Evolutionary conservation across 192 early-diverging fungal genomes (phyloP).

Genomic region (Dissophora globulifera): DNA sequence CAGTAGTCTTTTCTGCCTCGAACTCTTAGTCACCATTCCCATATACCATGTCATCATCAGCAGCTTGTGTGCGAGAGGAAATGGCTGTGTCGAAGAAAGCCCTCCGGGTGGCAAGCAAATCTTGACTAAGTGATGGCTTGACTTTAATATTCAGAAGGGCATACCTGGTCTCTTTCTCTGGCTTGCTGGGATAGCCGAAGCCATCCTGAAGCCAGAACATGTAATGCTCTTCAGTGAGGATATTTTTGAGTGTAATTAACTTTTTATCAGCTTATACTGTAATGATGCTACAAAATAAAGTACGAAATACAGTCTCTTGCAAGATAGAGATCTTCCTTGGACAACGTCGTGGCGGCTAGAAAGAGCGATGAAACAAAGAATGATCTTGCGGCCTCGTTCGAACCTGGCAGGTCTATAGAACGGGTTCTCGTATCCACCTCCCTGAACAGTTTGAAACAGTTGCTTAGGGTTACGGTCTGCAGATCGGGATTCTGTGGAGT

Average conservation of each 20-base stretch:
- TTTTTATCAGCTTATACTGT: constrained; percentile 7
- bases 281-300: too few species aligned
- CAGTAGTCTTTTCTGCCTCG: background rate
- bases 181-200: constrained; percentile 10
- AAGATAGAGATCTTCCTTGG: constrained; percentile 18
- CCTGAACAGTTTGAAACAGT: background rate
- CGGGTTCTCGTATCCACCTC: constrained; percentile 2
- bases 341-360: constrained; percentile 9
- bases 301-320: too few species aligned
- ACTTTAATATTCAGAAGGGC: constrained; percentile 11
- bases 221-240: constrained; percentile 1
- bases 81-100: constrained; percentile 12
- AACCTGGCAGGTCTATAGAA: background rate
- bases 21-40: background rate
- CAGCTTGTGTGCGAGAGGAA: too few species aligned
- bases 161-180: constrained; percentile 10
- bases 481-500: constrained; percentile 8
- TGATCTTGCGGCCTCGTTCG: constrained; percentile 25
- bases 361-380: constrained; percentile 12
- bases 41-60: background rate
- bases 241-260: constrained; percentile 6
- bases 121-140: constrained; percentile 5
- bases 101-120: constrained; percentile 14
- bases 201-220: constrained; percentile 8
- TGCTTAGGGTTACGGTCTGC: background rate